Base-by-base conservation (phyloP, 1,284 basidiomycete species). In the Pyrrhoderma noxium region DNA sequence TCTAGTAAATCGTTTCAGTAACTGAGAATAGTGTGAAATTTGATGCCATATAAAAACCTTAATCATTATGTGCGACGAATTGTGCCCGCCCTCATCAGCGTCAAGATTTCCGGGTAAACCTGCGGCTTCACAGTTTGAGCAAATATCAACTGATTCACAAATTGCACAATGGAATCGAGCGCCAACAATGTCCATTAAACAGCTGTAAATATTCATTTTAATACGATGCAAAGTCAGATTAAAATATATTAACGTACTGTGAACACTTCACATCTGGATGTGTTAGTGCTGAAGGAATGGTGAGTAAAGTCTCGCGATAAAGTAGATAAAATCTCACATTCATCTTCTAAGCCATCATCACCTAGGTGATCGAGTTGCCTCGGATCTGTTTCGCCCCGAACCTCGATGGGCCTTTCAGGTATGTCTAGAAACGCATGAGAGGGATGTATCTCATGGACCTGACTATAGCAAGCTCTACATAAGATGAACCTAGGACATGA, bases 151-250 rank as follows among this genome's bases (percentile, higher is more conserved):
- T 9, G 77, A 74, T 48, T 80, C 74, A 61, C 92, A 95, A n/a
- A 89, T 82, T 7, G 88, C 88, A 59, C 92, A 95, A 61, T 92
- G 92, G 67, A 92, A 94, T 5, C 89, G 77, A 14, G 90, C 89
- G 14, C 92, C 91, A 21, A 93, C 78, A 55, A 95, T 93, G 57
- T 91, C 89, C 60, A 85, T 81, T 57, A 89, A 70, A 63, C 92
- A 95, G 62, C 91, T 94, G 61, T 8, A 53, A n/a, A 27, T 37
- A 40, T 40, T 22, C 7, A 22, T 22, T 40, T 18, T 16, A 22
- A 7, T 18, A 40, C 14, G n/a, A n/a, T n/a, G n/a, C n/a, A n/a
- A n/a, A n/a, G n/a, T 40, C 8, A 8, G 14, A 7, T 4, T 36
- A 4, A 46, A 23, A 47, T 35, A 14, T 40, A 34, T 3, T 14